phyloP scores from a whole-genome alignment of 371 early-diverging fungal genomes.

The Catenaria anguillulae region DNA sequence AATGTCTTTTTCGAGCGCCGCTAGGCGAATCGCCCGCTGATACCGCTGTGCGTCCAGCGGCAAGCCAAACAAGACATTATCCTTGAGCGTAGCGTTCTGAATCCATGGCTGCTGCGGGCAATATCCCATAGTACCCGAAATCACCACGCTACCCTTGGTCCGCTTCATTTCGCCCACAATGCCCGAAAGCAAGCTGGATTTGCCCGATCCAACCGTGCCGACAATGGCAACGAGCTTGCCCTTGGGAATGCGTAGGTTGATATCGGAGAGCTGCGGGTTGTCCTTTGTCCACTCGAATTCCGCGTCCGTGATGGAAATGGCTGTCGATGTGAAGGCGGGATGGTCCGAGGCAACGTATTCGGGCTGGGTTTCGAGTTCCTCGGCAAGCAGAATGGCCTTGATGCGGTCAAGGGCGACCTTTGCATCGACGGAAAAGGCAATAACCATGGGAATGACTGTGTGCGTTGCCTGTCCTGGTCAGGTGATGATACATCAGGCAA shows the following conservation, averaged over 20 bases:
- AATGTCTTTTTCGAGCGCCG: slow-evolving; percentile 57
- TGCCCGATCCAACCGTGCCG: slow-evolving; percentile 79
- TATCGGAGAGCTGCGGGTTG: slow-evolving; percentile 36
- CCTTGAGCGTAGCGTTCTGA: slow-evolving; percentile 61
- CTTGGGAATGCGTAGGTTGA: slow-evolving; percentile 44
- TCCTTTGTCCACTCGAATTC: not conserved
- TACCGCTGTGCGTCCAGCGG: slow-evolving; percentile 61
- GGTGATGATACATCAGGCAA: not conserved
- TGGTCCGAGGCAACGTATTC: no score
- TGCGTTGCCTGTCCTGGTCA: not conserved
- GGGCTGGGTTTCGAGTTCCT: not conserved
- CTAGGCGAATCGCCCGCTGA: slow-evolving; percentile 30
- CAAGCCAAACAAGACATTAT: slow-evolving; percentile 87
- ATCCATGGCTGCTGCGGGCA: slow-evolving; percentile 54
- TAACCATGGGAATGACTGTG: not conserved
- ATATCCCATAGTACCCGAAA: slow-evolving; percentile 74
- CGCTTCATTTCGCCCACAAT: slow-evolving; percentile 78
- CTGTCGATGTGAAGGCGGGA: no score
- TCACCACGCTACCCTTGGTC: slow-evolving; percentile 14
- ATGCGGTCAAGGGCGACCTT: not conserved
- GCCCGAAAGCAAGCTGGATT: slow-evolving; percentile 64
- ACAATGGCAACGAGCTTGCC: slow-evolving; percentile 58
- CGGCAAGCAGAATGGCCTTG: no score
- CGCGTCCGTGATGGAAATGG: not conserved
- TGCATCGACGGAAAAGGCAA: slow-evolving; percentile 16